Percentiles rank a stretch among this genome's conserved stretches.
Evolutionary conservation across 1,284 basidiomycete genomes (phyloP).

Genomic region (Ustanciosporium gigantosporum): DNA sequence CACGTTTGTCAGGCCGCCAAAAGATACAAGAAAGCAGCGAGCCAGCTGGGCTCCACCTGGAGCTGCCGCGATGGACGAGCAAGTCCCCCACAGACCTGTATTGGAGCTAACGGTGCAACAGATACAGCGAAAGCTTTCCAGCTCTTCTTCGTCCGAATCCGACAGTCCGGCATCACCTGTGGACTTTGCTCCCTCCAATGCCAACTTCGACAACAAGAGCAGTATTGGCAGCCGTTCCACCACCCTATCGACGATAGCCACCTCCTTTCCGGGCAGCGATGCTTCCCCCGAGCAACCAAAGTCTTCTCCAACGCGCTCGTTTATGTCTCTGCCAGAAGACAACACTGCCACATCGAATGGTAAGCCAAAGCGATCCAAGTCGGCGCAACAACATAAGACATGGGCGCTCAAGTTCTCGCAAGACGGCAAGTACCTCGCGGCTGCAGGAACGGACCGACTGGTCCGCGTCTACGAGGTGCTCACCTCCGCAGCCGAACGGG

Average conservation of each 20-base stretch:
- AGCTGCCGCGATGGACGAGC: not conserved
- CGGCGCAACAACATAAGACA: slow-evolving; percentile 32
- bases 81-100: not conserved
- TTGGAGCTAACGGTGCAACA: not conserved
- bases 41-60: slow-evolving; percentile 5
- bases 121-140: too few relatives aligned
- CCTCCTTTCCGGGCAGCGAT: slow-evolving; percentile 2
- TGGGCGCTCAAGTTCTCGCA: slow-evolving; percentile 59
- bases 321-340: not conserved
- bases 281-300: slow-evolving; percentile 5
- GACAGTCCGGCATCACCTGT: not conserved
- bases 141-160: not conserved
- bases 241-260: slow-evolving; percentile 3
- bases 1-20: too few relatives aligned
- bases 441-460: slow-evolving; percentile 60
- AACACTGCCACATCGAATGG: not conserved
- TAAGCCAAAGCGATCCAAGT: slow-evolving; percentile 5
- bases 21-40: slow-evolving; percentile 1
- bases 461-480: slow-evolving; percentile 54
- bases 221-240: slow-evolving; percentile 12
- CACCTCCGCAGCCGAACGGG: slow-evolving; percentile 16
- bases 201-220: slow-evolving; percentile 10
- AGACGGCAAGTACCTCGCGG: slow-evolving; percentile 60
- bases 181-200: not conserved
- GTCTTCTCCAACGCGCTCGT: slow-evolving; percentile 6